Evolutionary conservation across 192 early-diverging fungal genomes (phyloP), one percentile per base, ranked within the genome.

Genomic region (Backusella morwellensis): DNA sequence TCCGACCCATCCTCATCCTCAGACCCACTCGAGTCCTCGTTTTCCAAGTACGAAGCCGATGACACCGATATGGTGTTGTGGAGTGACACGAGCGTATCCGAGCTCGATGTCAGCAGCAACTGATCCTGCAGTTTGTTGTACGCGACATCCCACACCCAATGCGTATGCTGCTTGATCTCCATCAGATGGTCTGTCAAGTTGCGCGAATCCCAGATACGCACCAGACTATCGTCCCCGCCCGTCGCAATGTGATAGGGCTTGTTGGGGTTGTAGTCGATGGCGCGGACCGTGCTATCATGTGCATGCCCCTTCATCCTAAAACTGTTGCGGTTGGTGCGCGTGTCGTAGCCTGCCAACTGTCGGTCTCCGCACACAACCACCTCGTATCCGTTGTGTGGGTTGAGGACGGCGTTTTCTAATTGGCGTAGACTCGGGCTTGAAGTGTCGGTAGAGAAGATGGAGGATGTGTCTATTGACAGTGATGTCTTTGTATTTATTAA

Each of bases 41-140:
- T 80, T 12, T 66, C 75, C 67, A 75, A 68, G 66, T 85, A 83
- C 0, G 91, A 88, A 0, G 93, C 93, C 19, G 95, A 96, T 3
- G 96, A 97, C 6, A 95, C 90, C 0, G 94, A 95, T 8, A 97
- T 91, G 1, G 91, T 88, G 77, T 91, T 95, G 47, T 98, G 90
- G 29, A 99, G 82, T 75, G 95, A 95, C 4, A 99, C 97, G 68
- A 89, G 84, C 67, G 92, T 94, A 78, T 99, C 97, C 0, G 93
- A 93, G 59, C 95, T 87, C 0, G 94, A 92, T 0, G 94, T 90
- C 35, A 99, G 85, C 21, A 99, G 80, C 17, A 99, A 82, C 84
- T 99, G 97, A 82, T 99, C 97, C 79, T 99, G 95, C 78, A 91
- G 93, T 42, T 87, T 86, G 84, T 99, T 99, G 82, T 92, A 98